These are phyloP conservation scores for Schwanniomyces etchellsii DNA, from an alignment of 1,139 yeast genomes.

Conservation along the genomic window DNA sequence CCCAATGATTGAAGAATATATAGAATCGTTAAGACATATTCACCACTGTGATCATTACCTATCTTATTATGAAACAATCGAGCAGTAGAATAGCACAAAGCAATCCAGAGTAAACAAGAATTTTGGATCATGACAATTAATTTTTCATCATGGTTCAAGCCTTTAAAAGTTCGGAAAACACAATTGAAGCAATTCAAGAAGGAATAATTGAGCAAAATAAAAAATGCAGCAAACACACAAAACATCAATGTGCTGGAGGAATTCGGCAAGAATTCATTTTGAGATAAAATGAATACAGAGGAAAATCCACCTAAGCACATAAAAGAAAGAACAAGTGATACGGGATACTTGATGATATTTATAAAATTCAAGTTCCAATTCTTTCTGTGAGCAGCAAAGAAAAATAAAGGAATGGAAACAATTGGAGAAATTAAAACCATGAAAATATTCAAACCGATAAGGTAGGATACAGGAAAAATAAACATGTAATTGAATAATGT, in stretches of 20 bases:
- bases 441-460: conserved; percentile 44
- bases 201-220: conserved; percentile 50
- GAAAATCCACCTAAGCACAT: conserved; percentile 30
- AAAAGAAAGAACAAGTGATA: conserved; percentile 43
- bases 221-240: conserved; percentile 39
- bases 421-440: conserved; percentile 54
- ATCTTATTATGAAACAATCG: conserved; percentile 39
- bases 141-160: conserved; percentile 65
- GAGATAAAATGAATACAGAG: conserved; percentile 21
- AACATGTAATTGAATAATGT: conserved; percentile 60
- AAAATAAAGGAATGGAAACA: conserved; percentile 40
- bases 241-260: conserved; percentile 38
- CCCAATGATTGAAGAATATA: conserved; percentile 49
- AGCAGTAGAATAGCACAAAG: conserved; percentile 36
- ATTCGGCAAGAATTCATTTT: conserved; percentile 57
- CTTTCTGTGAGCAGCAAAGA: conserved; percentile 41
- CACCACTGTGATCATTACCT: conserved; percentile 55
- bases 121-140: conserved; percentile 58
- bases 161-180: conserved; percentile 40
- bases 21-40: conserved; percentile 46
- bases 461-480: conserved; percentile 41
- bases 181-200: conserved; percentile 43
- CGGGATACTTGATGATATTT: conserved; percentile 46
- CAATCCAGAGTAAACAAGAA: conserved; percentile 52
- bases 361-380: conserved; percentile 44